These are phyloP conservation scores for Pseudoturritis turrita DNA, from an alignment of 345 rosid species.

Conservation along the genomic window DNA sequence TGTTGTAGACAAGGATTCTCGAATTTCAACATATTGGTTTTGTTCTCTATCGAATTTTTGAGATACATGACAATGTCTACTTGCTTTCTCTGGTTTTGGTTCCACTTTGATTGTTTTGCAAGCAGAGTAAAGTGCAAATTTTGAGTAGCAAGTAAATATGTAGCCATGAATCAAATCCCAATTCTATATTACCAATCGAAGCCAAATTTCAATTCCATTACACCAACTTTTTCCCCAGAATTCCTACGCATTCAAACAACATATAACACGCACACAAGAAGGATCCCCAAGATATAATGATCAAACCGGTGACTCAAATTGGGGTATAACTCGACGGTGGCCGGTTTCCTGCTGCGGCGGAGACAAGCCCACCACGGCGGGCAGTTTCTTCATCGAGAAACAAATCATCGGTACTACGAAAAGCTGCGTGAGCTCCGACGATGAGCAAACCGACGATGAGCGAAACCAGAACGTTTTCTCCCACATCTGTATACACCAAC, in stretches of 20 bases:
- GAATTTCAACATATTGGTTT: background rate
- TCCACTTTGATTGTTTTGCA: too few species aligned
- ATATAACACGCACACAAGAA: background rate
- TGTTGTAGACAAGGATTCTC: background rate
- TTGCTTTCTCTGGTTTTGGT: too few species aligned
- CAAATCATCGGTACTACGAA: constrained; percentile 65
- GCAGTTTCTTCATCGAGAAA: constrained; percentile 64
- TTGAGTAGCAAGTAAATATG: too few species aligned
- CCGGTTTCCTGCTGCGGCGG: constrained; percentile 55
- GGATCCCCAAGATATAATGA: too few species aligned
- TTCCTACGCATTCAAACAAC: background rate
- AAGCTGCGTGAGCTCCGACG: constrained; percentile 61
- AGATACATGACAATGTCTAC: background rate
- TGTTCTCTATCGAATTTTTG: background rate
- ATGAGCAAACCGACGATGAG: constrained; percentile 49
- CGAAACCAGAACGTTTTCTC: constrained; percentile 63
- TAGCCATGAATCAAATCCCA: too few species aligned
- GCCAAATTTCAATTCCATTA: background rate
- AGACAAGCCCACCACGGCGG: constrained; percentile 55
- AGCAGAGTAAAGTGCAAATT: too few species aligned
- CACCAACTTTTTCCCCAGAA: background rate
- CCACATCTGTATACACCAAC: constrained; percentile 74
- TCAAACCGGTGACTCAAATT: constrained; percentile 42
- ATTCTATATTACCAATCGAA: background rate
- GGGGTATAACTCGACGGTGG: constrained; percentile 48